phyloP scores from a whole-genome alignment of 2,329 filamentous ascomycete species.

The Chalara sp. region DNA sequence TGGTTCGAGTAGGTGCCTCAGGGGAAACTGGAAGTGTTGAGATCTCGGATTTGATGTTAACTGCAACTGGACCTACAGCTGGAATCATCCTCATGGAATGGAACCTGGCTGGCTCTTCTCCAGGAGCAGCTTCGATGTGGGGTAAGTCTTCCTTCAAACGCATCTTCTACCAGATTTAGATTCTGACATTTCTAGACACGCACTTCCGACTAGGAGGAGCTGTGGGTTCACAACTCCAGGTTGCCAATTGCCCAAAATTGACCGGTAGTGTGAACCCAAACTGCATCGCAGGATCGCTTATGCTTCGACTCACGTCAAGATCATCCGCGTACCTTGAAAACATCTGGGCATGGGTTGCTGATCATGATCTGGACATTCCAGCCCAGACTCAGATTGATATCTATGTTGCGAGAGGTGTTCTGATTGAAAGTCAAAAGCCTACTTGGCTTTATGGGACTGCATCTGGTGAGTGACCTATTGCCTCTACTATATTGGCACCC shows the following conservation, averaged over 20 bases:
- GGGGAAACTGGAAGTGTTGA: conserved; percentile 54
- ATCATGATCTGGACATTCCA: conserved; percentile 33
- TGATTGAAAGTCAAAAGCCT: conserved; percentile 33
- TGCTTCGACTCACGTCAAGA: conserved; percentile 24
- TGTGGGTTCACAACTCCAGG: conserved; percentile 38
- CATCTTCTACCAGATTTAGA: not conserved
- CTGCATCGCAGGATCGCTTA: conserved; percentile 29
- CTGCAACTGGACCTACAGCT: conserved; percentile 49
- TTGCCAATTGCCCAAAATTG: conserved; percentile 49
- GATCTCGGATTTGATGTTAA: conserved; percentile 55
- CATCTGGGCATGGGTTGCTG: conserved; percentile 41
- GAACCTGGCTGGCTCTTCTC: conserved; percentile 45
- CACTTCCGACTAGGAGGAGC: conserved; percentile 37
- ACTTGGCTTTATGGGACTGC: conserved; percentile 35
- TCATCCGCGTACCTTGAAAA: conserved; percentile 44
- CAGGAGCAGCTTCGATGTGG: conserved; percentile 48
- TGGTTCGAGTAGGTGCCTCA: conserved; percentile 47
- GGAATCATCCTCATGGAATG: conserved; percentile 60
- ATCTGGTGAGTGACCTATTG: not conserved
- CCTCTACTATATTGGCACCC: not conserved
- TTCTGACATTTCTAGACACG: conserved; percentile 19
- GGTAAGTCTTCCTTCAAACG: not conserved
- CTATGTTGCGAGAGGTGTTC: conserved; percentile 39
- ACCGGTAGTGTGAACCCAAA: conserved; percentile 20
- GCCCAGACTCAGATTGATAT: conserved; percentile 49